These are phyloP conservation scores for Penicillium psychrosexuale DNA, from an alignment of 2,329 filamentous ascomycete genomes.

Conservation along the genomic window DNA sequence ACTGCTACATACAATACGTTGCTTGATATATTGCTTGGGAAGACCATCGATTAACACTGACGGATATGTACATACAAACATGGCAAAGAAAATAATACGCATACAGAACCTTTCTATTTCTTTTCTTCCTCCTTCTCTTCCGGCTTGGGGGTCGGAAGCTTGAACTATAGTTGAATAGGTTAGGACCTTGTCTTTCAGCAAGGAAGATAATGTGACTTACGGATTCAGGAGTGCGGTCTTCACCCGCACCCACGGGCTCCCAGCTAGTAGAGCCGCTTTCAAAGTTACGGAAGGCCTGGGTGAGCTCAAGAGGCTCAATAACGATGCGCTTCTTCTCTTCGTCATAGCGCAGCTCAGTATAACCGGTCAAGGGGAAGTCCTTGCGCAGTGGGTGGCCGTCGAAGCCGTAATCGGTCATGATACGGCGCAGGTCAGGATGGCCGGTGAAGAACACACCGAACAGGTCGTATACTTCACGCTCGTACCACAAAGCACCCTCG, in stretches of 20 bases:
- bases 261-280: constrained; percentile 76
- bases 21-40: not conserved
- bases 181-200: constrained; percentile 3
- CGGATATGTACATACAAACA: constrained; percentile 41
- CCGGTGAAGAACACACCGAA: constrained; percentile 96
- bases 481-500: constrained; percentile 98
- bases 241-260: constrained; percentile 68
- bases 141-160: constrained; percentile 90
- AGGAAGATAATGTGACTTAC: constrained; percentile 42
- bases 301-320: constrained; percentile 94
- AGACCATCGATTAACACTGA: constrained; percentile 25
- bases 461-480: constrained; percentile 95
- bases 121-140: constrained; percentile 89
- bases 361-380: constrained; percentile 96
- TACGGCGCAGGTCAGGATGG: constrained; percentile 91
- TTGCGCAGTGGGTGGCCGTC: constrained; percentile 96
- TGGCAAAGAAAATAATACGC: constrained; percentile 35
- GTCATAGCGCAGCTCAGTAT: constrained; percentile 96
- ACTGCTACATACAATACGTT: not conserved
- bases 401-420: constrained; percentile 99
- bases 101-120: constrained; percentile 63
- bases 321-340: constrained; percentile 99
- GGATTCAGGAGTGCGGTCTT: constrained; percentile 73
- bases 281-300: constrained; percentile 98
- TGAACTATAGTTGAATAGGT: constrained; percentile 59